A percentile compares a stretch with the other conserved stretches of the same genome.
Conservation (phyloP, 352 stramenopile genomes). For the Globisporangium carolinianum region DNA sequence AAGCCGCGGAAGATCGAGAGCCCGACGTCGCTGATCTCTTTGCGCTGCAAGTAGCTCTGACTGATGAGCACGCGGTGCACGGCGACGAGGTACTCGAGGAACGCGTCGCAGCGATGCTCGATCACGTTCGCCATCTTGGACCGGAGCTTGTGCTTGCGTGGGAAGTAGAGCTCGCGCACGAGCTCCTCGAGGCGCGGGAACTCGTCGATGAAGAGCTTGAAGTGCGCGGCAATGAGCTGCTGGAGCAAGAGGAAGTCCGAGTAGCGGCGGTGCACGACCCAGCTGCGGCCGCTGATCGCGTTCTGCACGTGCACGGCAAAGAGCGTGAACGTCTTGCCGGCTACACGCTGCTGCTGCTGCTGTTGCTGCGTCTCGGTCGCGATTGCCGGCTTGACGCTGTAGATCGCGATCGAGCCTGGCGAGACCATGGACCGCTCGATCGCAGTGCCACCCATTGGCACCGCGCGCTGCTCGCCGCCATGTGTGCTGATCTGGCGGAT, state of each 20-base stretch:
- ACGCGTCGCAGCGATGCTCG: slow-evolving; percentile 54
- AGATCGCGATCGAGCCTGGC: slow-evolving; percentile 46
- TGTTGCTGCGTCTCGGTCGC: slow-evolving; percentile 9
- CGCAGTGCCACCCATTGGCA: slow-evolving; percentile 52
- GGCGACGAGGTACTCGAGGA: slow-evolving; percentile 57
- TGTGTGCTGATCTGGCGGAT: slow-evolving; percentile 21
- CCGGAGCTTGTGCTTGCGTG: slow-evolving; percentile 59
- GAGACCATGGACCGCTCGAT: slow-evolving; percentile 65
- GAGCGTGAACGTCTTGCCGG: slow-evolving; percentile 37
- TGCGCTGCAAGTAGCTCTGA: slow-evolving; percentile 41
- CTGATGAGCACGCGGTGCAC: slow-evolving; percentile 61
- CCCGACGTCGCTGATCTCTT: slow-evolving; percentile 52
- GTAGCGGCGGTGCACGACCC: slow-evolving; percentile 63
- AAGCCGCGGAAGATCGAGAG: slow-evolving; percentile 66
- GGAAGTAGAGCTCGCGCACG: slow-evolving; percentile 58
- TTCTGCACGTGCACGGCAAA: slow-evolving; percentile 70
- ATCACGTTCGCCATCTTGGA: slow-evolving; percentile 43
- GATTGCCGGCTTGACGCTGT: slow-evolving; percentile 44
- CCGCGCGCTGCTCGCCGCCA: slow-evolving; percentile 25
- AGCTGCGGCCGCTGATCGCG: slow-evolving; percentile 58
- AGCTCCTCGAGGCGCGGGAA: slow-evolving; percentile 39
- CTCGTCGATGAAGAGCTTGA: slow-evolving; percentile 43
- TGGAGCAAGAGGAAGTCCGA: slow-evolving; percentile 60
- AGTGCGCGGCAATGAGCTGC: slow-evolving; percentile 40
- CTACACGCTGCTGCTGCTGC: slow-evolving; percentile 2